Base-by-base conservation (phyloP, 352 stramenopile genomes). In the Peronospora destructor region DNA sequence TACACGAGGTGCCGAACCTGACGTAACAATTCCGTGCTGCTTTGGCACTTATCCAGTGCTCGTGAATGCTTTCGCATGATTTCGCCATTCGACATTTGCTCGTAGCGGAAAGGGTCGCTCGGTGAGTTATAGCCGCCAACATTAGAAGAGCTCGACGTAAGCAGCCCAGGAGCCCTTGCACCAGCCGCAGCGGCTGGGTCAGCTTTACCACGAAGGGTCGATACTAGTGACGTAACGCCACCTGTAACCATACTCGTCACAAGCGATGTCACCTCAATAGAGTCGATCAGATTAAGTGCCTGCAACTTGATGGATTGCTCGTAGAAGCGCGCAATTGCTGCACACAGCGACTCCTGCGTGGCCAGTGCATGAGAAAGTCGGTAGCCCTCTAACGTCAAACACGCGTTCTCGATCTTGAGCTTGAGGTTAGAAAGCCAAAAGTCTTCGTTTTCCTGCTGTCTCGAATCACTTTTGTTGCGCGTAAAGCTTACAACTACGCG, bases 391-490 rank as follows among this genome's bases (percentile, higher is more conserved):
- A 93, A 59, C 4, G 71, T 79, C n/a, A 93, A 51, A 46, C 74
- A 90, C 14, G 82, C 82, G 51, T 91, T 88, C 35, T 93, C 81
- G 48, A 93, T 91, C 65, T 88, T 84, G 44, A 93, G 51, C 56
- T 91, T 91, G 11, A 93, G 64, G 50, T 91, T 85, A 0, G 74
- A 71, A 10, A 93, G 61, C 82, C 79, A 93, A 35, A 91, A 93
- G 2, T 73, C 65, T 21, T 70, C 64, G 23, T 56, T 69, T 6
- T 38, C 47, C 3, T 16, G 55, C 35, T 63, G 33, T 10, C 51
- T 57, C 14, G 65, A 61, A 44, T 88, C 70, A 36, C 71, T 70
- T 50, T 86, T 86, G 30, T 86, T 77, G 16, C 77, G 75, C 16
- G 66, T 81, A 33, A 93, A 93, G 38, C 75, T 91, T 26, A 93